Percentiles rank a stretch among this genome's conserved stretches.
phyloP scores from a whole-genome alignment of 306 rosid species.

The Lathyrus aphaca region DNA sequence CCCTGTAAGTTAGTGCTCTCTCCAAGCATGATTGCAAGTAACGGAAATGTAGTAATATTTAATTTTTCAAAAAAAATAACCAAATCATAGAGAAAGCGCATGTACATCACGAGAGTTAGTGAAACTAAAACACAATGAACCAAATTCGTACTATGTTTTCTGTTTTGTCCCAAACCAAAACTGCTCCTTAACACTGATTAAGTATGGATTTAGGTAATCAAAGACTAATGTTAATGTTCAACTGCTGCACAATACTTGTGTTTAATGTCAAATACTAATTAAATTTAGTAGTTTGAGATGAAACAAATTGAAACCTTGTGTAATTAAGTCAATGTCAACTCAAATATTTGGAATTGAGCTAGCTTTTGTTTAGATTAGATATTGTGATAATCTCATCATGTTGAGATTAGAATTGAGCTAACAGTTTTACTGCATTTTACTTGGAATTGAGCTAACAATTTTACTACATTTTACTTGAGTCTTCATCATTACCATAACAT shows the following conservation, averaged over 20 bases:
- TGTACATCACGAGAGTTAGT: constrained; percentile 30
- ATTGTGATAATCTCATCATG: constrained; percentile 39
- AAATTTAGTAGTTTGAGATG: no score
- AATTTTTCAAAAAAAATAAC: not conserved
- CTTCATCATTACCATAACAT: not conserved
- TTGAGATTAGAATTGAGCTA: no score
- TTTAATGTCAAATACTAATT: no score
- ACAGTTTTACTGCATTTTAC: no score
- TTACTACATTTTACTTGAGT: no score
- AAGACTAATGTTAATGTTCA: constrained; percentile 27
- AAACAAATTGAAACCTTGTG: not conserved
- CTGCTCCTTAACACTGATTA: constrained; percentile 16
- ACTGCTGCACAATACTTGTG: no score
- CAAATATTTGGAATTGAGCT: constrained; percentile 33
- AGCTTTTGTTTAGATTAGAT: constrained; percentile 39
- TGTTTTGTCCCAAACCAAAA: constrained; percentile 28
- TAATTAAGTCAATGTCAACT: constrained; percentile 39
- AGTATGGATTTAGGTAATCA: constrained; percentile 29
- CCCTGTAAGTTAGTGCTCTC: constrained; percentile 73
- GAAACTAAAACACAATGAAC: no score
- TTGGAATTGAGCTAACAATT: no score
- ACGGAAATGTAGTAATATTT: no score
- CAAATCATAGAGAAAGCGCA: constrained; percentile 36
- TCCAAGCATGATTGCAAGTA: constrained; percentile 70
- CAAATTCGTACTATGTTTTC: constrained; percentile 27